These are phyloP conservation scores for Plasmodiophora brassicae DNA, from an alignment of 208 protist genomes.

Conservation along the genomic window DNA sequence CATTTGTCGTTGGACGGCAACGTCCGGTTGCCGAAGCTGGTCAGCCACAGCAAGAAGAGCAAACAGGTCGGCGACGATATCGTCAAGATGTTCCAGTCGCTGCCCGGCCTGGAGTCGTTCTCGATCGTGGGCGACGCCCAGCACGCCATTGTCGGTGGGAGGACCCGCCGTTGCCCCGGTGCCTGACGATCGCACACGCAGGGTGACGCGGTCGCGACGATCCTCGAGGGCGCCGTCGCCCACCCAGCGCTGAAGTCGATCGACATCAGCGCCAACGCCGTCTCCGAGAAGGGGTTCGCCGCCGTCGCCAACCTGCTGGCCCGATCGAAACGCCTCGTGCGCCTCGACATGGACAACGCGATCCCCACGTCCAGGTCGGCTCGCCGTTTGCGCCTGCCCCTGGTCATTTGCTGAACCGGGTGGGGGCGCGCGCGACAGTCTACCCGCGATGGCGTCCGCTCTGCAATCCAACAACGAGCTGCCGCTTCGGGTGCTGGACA, in stretches of 20 bases:
- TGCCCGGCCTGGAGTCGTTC: background rate
- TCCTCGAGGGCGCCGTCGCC: background rate
- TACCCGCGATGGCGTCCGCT: background rate
- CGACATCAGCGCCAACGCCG: background rate
- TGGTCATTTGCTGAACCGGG: no score
- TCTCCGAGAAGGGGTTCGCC: background rate
- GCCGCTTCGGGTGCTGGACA: background rate
- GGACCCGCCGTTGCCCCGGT: no score
- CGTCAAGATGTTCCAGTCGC: background rate
- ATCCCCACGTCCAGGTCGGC: background rate
- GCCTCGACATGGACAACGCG: background rate
- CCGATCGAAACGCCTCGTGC: background rate
- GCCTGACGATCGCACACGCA: no score
- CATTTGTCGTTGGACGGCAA: conserved; percentile 31
- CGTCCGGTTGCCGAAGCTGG: background rate
- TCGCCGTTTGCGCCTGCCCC: no score
- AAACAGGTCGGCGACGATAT: background rate
- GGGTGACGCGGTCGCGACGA: background rate
- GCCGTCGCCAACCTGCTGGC: background rate
- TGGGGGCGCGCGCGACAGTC: no score
- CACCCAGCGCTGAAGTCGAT: background rate
- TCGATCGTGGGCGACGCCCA: background rate
- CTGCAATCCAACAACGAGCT: background rate
- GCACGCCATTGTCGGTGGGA: background rate
- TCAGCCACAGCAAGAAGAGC: conserved; percentile 24